Percentiles rank a stretch among this genome's conserved stretches.
phyloP scores from a whole-genome alignment of 2,329 filamentous ascomycete species.

The Trichophyton equinum region DNA sequence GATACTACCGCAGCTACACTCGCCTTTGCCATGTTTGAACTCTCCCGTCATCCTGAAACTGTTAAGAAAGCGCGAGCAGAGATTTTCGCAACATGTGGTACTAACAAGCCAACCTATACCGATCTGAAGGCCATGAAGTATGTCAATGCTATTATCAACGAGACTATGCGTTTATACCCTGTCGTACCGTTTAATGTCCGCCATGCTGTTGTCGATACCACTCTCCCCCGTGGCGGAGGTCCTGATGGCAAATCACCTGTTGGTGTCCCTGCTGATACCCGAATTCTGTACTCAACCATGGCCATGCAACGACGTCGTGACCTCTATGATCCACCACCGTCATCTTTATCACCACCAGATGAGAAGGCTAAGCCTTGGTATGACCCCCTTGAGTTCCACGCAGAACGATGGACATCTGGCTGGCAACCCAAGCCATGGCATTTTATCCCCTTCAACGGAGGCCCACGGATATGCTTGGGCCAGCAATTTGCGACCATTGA shows the following conservation, averaged over 20 bases:
- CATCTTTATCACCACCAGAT: neutral
- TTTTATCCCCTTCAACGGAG: slow-evolving; percentile 44
- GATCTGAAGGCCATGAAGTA: slow-evolving; percentile 84
- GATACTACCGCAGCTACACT: slow-evolving; percentile 79
- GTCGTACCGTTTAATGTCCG: slow-evolving; percentile 70
- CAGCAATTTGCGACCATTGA: slow-evolving; percentile 49
- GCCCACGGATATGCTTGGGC: slow-evolving; percentile 44
- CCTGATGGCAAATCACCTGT: slow-evolving; percentile 35
- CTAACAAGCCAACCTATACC: slow-evolving; percentile 50
- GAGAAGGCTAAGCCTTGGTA: slow-evolving; percentile 24
- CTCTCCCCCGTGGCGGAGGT: slow-evolving; percentile 53
- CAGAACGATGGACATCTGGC: slow-evolving; percentile 38
- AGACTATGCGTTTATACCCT: slow-evolving; percentile 66
- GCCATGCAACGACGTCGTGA: slow-evolving; percentile 41
- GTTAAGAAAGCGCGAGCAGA: slow-evolving; percentile 59
- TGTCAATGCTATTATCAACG: slow-evolving; percentile 57
- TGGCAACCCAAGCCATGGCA: slow-evolving; percentile 43
- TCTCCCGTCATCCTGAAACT: slow-evolving; percentile 56
- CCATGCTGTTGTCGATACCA: slow-evolving; percentile 58
- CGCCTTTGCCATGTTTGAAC: slow-evolving; percentile 71
- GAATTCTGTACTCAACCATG: slow-evolving; percentile 40
- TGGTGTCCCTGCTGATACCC: slow-evolving; percentile 37
- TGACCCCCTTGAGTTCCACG: slow-evolving; percentile 35
- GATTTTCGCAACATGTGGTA: slow-evolving; percentile 56
- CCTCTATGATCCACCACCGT: slow-evolving; percentile 32